phyloP scores from a whole-genome alignment of 345 rosid species.

The Turritis glabra region DNA sequence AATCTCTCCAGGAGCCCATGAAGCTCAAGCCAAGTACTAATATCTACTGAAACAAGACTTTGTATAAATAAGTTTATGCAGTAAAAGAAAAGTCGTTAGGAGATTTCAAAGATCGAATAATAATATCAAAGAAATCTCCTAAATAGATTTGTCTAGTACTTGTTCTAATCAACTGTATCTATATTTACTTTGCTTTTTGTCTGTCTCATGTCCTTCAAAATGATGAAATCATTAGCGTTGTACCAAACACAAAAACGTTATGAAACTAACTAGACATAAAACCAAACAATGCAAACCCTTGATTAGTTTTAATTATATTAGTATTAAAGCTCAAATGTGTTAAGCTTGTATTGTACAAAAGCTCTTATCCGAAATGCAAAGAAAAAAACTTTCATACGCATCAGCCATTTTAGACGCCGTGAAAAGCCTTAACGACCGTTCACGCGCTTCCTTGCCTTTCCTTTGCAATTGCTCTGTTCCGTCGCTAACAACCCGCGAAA shows the following conservation, averaged over 20 bases:
- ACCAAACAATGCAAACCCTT: neutral
- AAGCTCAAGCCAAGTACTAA: constrained; percentile 30
- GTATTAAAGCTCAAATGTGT: neutral
- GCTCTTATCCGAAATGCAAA: constrained; percentile 64
- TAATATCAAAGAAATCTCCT: constrained; percentile 26
- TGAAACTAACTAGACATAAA: neutral
- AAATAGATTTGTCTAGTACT: constrained; percentile 26
- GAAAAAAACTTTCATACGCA: constrained; percentile 82
- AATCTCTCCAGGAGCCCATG: constrained; percentile 16
- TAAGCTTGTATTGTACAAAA: constrained; percentile 48
- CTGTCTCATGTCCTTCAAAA: constrained; percentile 1
- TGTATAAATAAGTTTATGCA: constrained; percentile 27
- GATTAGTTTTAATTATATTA: neutral
- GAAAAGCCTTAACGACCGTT: constrained; percentile 67
- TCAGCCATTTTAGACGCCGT: constrained; percentile 87
- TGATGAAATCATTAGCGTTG: neutral
- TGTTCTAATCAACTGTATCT: constrained; percentile 24
- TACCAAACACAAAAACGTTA: neutral
- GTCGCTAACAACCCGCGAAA: constrained; percentile 55
- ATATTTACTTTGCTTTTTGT: constrained; percentile 15
- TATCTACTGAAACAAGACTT: constrained; percentile 25
- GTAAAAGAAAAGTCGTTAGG: neutral
- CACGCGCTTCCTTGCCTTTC: constrained; percentile 70
- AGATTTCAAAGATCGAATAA: constrained; percentile 7
- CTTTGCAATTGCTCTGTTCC: constrained; percentile 56